Base-by-base conservation (phyloP, 441 rosid genomes). In the Raphanus hybrid region DNA sequence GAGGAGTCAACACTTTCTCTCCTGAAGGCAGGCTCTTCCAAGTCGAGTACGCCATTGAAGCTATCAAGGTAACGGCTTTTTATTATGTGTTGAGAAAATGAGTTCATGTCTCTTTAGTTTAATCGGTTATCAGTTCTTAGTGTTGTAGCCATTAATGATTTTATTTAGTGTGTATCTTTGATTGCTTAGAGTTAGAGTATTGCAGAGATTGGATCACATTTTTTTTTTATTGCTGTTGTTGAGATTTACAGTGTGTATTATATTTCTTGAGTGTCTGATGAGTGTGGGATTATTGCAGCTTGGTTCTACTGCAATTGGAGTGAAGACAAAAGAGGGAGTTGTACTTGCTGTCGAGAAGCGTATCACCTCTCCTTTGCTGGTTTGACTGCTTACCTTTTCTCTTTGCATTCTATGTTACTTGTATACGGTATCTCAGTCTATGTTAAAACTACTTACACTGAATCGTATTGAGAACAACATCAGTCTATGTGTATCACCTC, bases 331-430 rank as follows among this genome's bases (percentile, higher is more conserved):
- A 76, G 96, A 92, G 27, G 99, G 99, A 27, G 99, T 96, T 69
- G 99, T 96, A 55, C 98, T 96, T 57, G 98, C 98, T 43, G 99
- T 96, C 0, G 98, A 96, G 88, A 96, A 96, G 89, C 97, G 98
- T 67, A 92, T 96, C 78, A 96, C 99, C 65, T 96, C 99, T 10
- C 88, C 94, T 0, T 83, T 92, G 60, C 90, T 96, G 99, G 97
- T 96, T 11, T 62, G 68, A 79, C 52, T 73, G 4, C 75, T 57
- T 43, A 39, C 58, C 1, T 18, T 18, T 18, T 18, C 20, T 18
- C 20, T 18, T 18, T 18, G 20, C 71, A 6, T 45, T 59, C 5
- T 66, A 0, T 73, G 54, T 32, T 41, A 4, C 63, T 55, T 63
- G 55, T 62, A 18, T 50, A 15, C 14, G 68, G 23, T 45, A 26